Percentiles rank a stretch among this genome's conserved stretches.
Conservation (phyloP, 1,284 basidiomycete species). For the Flammula alnicola region DNA sequence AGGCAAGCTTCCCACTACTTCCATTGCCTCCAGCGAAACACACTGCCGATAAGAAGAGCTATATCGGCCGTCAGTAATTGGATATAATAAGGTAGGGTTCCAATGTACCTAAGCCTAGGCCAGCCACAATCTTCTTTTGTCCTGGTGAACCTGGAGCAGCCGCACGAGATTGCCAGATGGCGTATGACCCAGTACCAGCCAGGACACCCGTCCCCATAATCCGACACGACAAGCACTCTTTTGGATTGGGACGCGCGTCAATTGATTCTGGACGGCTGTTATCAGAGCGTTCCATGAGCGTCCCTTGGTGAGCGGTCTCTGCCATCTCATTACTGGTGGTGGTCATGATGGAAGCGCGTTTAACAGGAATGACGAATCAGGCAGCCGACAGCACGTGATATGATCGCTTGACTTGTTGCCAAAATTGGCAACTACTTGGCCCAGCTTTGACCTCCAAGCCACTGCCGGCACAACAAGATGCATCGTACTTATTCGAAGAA, state of each 20-base stretch:
- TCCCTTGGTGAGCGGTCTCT: not conserved
- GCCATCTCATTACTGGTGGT: not conserved
- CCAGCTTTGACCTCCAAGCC: too few relatives aligned
- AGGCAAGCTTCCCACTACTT: conserved; percentile 6
- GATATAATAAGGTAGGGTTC: not conserved
- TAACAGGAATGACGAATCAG: not conserved
- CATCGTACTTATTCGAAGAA: too few relatives aligned
- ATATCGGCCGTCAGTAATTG: conserved; percentile 8
- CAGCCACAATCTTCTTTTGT: conserved; percentile 52
- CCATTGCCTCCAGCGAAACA: conserved; percentile 45
- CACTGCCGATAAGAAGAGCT: conserved; percentile 43
- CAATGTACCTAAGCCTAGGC: conserved; percentile 52
- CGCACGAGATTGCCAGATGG: conserved; percentile 51
- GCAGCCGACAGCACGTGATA: not conserved
- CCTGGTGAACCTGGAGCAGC: conserved; percentile 48
- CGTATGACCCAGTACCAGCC: conserved; percentile 53
- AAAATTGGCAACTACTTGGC: too few relatives aligned
- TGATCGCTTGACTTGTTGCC: conserved; percentile 1
- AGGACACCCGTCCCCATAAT: conserved; percentile 55
- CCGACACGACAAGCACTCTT: conserved; percentile 56
- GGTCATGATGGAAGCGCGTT: conserved; percentile 1
- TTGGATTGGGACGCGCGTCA: conserved; percentile 8
- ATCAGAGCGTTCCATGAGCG: not conserved
- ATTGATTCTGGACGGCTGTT: conserved; percentile 3
- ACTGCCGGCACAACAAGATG: too few relatives aligned